Conservation (phyloP, 2,329 filamentous ascomycete species). For the Colletotrichum sp. region DNA sequence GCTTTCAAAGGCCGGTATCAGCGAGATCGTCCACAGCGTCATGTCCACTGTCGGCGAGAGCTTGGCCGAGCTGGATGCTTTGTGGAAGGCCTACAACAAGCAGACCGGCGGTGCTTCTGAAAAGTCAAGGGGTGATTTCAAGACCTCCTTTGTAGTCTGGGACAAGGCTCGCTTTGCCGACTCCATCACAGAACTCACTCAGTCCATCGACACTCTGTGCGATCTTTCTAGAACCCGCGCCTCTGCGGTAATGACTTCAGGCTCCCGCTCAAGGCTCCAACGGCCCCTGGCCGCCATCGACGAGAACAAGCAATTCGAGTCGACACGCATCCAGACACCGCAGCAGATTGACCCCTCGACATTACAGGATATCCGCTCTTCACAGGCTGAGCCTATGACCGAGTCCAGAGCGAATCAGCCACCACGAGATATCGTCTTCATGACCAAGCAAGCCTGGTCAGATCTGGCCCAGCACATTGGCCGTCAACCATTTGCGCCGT, state of each 20-base stretch:
- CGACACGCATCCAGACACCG: conserved; percentile 65
- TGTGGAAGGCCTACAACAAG: conserved; percentile 68
- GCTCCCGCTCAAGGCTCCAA: conserved; percentile 35
- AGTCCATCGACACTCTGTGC: conserved; percentile 80
- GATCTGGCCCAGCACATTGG: conserved; percentile 49
- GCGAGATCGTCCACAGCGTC: conserved; percentile 78
- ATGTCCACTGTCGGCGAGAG: conserved; percentile 84
- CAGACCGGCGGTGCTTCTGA: conserved; percentile 43
- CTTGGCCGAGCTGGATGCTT: conserved; percentile 74
- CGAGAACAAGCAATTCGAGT: conserved; percentile 59
- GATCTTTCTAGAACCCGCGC: conserved; percentile 73
- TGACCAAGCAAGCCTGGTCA: conserved; percentile 56
- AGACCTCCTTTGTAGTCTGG: conserved; percentile 64
- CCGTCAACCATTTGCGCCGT: conserved; percentile 53
- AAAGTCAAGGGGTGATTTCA: conserved; percentile 49
- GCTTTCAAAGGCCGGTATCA: conserved; percentile 74
- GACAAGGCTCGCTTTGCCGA: conserved; percentile 79
- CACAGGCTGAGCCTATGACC: conserved; percentile 38
- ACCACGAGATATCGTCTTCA: conserved; percentile 51
- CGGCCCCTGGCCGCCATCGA: conserved; percentile 45
- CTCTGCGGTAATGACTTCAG: conserved; percentile 41
- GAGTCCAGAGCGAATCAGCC: conserved; percentile 28
- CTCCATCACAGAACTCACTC: conserved; percentile 74
- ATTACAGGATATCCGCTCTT: conserved; percentile 52
- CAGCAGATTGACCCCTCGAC: conserved; percentile 62